Evolutionary conservation across 2,329 filamentous ascomycete genomes (phyloP), one percentile per base, ranked within the genome.

Genomic region (Ceratocystis diversiconidia): DNA sequence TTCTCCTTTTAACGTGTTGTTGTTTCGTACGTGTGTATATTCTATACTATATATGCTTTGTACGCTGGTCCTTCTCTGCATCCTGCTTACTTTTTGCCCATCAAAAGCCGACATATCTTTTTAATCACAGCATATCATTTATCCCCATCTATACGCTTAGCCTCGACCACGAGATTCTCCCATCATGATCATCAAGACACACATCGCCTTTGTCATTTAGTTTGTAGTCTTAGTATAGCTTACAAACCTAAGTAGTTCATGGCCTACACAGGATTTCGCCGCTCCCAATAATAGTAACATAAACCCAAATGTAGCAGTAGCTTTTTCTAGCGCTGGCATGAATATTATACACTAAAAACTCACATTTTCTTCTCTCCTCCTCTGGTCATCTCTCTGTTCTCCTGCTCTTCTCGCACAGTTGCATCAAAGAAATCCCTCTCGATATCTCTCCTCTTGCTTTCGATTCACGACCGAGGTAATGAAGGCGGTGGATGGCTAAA

Each of bases 331-430:
- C 55, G 55, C 55, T 30, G 15, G 28, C 55, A 59, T 36, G 8
- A 59, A 59, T 59, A 59, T 59, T 59, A 59, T 59, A 59, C 55
- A 59, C 55, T 59, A 32, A 59, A 41, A 59, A 59, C 55, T 59
- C 55, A 59, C 55, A 59, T 59, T 62, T 61, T 43, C 60, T 8
- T n/a, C 19, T 62, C 22, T 43, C 32, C 12, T 43, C 59, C 32
- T 61, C 17, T n/a, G 5, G 1, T 30, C 30, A 5, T 30, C 22
- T 17, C 5, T 32, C 17, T 17, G 3, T 25, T 30, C 12, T 57
- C 52, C 12, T 57, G 25, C 6, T 15, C 22, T n/a, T 32, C 30
- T 28, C 3, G n/a, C 10, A 22, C 48, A 22, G 19, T 22, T 22
- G 3, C 48, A 50, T 50, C 19, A 50, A 25, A 57, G 22, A 57